These are phyloP conservation scores for Monascus ruber DNA, from an alignment of 2,329 filamentous ascomycete genomes.

Conservation along the genomic window DNA sequence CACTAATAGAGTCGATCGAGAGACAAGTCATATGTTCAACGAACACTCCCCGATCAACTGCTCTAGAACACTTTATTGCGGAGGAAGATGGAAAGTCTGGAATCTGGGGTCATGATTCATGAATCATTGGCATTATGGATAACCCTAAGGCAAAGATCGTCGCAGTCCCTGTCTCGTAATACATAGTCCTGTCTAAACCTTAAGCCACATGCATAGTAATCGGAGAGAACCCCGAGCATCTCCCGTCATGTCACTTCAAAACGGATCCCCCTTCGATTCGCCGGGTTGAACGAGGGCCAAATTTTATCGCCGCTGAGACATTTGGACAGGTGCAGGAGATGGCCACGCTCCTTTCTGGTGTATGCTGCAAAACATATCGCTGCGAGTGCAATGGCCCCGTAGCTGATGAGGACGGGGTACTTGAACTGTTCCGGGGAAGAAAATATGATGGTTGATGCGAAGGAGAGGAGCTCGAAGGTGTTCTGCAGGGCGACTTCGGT, in stretches of 20 bases:
- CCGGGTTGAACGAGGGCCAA: neutral
- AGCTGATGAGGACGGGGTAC: constrained; percentile 51
- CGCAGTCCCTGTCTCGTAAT: too few species aligned
- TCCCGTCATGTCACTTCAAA: neutral
- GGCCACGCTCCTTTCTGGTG: constrained; percentile 47
- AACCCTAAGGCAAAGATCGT: too few species aligned
- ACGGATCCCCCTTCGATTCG: neutral
- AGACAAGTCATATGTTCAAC: too few species aligned
- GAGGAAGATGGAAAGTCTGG: too few species aligned
- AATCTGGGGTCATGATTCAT: too few species aligned
- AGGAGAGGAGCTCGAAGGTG: constrained; percentile 57
- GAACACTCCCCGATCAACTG: too few species aligned
- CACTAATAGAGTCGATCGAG: too few species aligned
- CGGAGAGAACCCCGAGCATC: neutral
- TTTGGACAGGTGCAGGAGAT: constrained; percentile 42
- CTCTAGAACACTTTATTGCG: too few species aligned
- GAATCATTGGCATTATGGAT: too few species aligned
- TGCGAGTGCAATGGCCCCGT: constrained; percentile 22
- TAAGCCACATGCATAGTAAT: neutral
- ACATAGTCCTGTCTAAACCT: neutral
- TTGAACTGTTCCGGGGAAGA: constrained; percentile 52
- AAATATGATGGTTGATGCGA: constrained; percentile 54
- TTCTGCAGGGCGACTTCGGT: constrained; percentile 59
- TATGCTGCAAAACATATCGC: constrained; percentile 41
- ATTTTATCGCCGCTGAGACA: constrained; percentile 7